These are phyloP conservation scores for Tolypocladium tropicale DNA, from an alignment of 2,329 filamentous ascomycete genomes.

Conservation along the genomic window DNA sequence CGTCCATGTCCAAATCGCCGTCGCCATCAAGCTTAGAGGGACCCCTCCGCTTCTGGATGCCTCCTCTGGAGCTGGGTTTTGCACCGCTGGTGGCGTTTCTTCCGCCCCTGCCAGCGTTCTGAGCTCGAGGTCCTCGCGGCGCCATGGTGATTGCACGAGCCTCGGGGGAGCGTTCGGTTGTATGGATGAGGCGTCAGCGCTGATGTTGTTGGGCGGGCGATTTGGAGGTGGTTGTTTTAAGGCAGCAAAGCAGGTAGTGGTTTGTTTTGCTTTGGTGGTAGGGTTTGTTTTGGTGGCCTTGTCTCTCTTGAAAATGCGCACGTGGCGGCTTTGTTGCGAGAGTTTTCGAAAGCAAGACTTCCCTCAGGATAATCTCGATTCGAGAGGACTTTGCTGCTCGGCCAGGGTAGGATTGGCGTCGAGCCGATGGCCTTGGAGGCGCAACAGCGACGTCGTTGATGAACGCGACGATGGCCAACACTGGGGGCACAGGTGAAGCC, in stretches of 20 bases:
- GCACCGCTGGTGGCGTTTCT: conserved; percentile 17
- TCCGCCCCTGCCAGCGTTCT: conserved; percentile 18
- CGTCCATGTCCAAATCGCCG: conserved; percentile 51
- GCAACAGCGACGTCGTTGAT: not conserved
- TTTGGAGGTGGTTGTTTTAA: not conserved
- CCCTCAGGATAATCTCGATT: not conserved
- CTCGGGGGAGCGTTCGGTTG: not conserved
- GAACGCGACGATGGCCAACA: not conserved
- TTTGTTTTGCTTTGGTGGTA: not conserved
- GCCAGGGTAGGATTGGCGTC: not conserved
- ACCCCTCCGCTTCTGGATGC: conserved; percentile 39
- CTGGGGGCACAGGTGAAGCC: not conserved
- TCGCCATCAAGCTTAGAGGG: conserved; percentile 37
- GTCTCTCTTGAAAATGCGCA: not conserved
- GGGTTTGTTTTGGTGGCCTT: not conserved
- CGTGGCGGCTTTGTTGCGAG: not conserved
- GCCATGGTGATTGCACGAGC: conserved; percentile 16
- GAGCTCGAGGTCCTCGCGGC: conserved; percentile 19
- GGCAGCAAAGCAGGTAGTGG: not conserved
- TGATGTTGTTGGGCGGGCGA: not conserved
- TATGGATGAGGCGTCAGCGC: not conserved
- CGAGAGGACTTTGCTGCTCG: not conserved
- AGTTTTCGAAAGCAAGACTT: not conserved
- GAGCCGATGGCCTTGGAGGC: not conserved
- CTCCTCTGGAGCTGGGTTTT: conserved; percentile 29